Base-by-base conservation (phyloP, 1,284 basidiomycete species). In the Mycosarcoma mackinlayi region DNA sequence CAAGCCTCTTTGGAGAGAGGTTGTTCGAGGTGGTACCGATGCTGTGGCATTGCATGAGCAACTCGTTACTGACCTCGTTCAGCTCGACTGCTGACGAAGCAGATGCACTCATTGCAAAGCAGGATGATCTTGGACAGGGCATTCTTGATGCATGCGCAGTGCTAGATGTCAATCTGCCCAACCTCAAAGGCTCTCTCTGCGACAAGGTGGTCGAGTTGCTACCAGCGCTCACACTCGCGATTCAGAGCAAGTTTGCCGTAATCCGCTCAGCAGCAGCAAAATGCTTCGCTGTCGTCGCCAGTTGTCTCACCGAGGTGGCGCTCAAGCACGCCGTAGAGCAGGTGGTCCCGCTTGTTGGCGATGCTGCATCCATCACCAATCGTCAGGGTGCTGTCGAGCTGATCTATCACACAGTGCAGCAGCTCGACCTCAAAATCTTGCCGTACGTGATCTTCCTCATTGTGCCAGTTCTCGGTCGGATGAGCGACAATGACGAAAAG, bases 361-460 rank as follows among this genome's bases (percentile, higher is more conserved):
- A 98, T 83, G 87, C 92, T 1, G 83, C 90, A 25, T 86, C 88
- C n/a, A 84, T 92, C 35, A 84, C 87, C 19, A 91, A 94, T 66
- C 87, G 96, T 39, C 93, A 96, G 83, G 96, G 96, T 16, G 89
- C 91, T 0, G 90, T 91, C 6, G 96, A 98, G 84, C 85, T 73
- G 18, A 42, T 97, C 37, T 93, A 92, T 82, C 92, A 94, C 79
- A 90, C 98, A 60, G 92, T 98, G 40, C 91, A 94, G 77, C 87
- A 88, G 63, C 88, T 98, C 42, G 94, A 98, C 77, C 89, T 97
- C 84, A 95, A 95, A 83, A 91, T 94, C 16, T 85, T 99, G 44
- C 95, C 96, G 6, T 99, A 98, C 82, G 92, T 98, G 21, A 91
- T 98, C 70, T 98, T 99, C 85, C 87, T 98, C 83, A 89, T 99